Conservation (phyloP, 345 rosid species). For the Brassica incana region DNA sequence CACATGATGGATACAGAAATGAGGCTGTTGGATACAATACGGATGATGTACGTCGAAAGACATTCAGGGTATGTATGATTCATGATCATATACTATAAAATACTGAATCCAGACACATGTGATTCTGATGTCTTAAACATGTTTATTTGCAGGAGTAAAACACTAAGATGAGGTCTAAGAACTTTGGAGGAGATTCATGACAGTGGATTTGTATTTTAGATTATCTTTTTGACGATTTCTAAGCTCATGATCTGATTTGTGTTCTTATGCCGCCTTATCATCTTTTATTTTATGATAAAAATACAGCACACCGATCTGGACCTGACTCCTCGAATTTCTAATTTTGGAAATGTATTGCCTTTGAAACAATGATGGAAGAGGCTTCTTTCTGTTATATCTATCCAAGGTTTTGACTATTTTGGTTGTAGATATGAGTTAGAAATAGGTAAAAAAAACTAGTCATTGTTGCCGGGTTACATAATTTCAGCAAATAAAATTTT, state of each 20-base stretch:
- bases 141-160: constrained; percentile 29
- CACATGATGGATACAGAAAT: constrained; percentile 40
- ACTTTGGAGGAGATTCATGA: not conserved
- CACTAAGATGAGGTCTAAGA: constrained; percentile 13
- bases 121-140: constrained; percentile 10
- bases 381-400: too few relatives aligned
- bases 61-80: constrained; percentile 64
- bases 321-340: too few relatives aligned
- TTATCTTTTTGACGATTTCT: not conserved
- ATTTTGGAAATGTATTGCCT: too few relatives aligned
- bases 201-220: constrained; percentile 16
- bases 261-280: not conserved
- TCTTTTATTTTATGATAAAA: not conserved
- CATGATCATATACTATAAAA: not conserved
- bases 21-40: constrained; percentile 47
- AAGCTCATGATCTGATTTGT: constrained; percentile 12
- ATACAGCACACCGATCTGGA: not conserved
- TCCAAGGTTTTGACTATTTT: too few relatives aligned
- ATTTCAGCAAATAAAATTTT: too few relatives aligned
- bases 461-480: too few relatives aligned
- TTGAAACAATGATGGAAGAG: too few relatives aligned
- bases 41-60: constrained; percentile 65
- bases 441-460: too few relatives aligned
- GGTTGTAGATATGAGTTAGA: too few relatives aligned
- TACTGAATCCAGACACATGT: not conserved